These are phyloP conservation scores for Fraxinus ornus DNA, from an alignment of 305 asterid species.

Conservation along the genomic window DNA sequence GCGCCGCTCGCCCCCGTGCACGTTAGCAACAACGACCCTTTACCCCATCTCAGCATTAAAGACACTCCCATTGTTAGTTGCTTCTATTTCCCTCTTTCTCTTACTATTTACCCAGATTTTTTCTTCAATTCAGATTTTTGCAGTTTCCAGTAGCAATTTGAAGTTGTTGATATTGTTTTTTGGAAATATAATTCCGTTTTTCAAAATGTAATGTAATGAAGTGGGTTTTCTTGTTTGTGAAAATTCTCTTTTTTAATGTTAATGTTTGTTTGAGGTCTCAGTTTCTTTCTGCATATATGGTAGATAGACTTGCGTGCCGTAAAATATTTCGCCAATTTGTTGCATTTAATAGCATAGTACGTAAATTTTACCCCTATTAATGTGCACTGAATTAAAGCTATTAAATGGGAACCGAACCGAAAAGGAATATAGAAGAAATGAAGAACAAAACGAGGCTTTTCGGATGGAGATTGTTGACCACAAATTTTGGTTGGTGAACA, in stretches of 20 bases:
- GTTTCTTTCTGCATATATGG: neutral
- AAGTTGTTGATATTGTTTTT: neutral
- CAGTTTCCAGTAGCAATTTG: neutral
- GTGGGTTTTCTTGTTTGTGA: neutral
- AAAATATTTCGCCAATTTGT: neutral
- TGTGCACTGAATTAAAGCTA: conserved; percentile 2
- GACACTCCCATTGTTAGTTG: conserved; percentile 84
- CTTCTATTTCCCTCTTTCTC: neutral
- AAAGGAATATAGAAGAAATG: neutral
- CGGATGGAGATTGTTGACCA: conserved; percentile 32
- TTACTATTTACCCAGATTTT: neutral
- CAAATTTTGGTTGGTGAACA: conserved; percentile 30
- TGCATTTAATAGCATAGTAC: neutral
- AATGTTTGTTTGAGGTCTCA: neutral
- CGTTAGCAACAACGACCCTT: conserved; percentile 66
- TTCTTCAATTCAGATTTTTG: neutral
- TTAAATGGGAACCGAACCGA: neutral
- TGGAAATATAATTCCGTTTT: neutral
- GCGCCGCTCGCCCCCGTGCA: conserved; percentile 90
- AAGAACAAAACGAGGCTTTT: neutral
- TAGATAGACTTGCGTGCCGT: neutral
- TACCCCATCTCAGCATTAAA: conserved; percentile 82
- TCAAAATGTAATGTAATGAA: neutral
- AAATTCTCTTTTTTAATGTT: neutral
- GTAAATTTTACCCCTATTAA: neutral